Conservation (phyloP, 2,329 filamentous ascomycete genomes). For the Aspergillus phoenicis region DNA sequence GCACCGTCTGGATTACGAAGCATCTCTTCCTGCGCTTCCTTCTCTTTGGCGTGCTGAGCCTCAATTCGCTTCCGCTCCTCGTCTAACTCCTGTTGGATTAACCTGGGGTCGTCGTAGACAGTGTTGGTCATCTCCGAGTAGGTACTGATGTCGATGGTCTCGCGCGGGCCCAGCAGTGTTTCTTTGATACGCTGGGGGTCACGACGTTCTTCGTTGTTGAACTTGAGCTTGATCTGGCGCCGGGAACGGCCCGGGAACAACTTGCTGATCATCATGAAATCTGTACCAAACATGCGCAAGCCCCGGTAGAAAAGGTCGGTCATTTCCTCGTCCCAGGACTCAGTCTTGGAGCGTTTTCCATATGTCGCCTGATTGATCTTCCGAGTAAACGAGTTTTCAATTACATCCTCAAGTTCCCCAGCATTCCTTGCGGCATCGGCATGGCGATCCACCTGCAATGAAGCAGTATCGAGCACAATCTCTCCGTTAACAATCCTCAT, state of each 20-base stretch:
- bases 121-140: constrained; percentile 52
- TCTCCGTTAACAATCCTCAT: constrained; percentile 61
- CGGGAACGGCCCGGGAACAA: constrained; percentile 62
- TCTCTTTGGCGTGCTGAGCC: constrained; percentile 50
- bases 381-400: constrained; percentile 50
- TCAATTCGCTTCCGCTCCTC: constrained; percentile 51
- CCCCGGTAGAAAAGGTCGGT: constrained; percentile 66
- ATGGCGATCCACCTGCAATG: constrained; percentile 58
- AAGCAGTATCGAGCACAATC: constrained; percentile 57
- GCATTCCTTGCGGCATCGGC: constrained; percentile 53
- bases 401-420: constrained; percentile 49
- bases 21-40: constrained; percentile 46
- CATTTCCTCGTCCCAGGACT: constrained; percentile 59
- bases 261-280: constrained; percentile 66
- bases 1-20: constrained; percentile 45
- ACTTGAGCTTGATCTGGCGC: constrained; percentile 67
- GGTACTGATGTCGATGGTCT: constrained; percentile 47
- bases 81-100: constrained; percentile 46
- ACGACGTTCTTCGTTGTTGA: constrained; percentile 61
- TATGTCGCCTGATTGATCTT: constrained; percentile 51
- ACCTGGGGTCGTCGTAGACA: constrained; percentile 44
- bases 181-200: constrained; percentile 57
- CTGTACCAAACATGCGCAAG: constrained; percentile 64
- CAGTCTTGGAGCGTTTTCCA: constrained; percentile 54
- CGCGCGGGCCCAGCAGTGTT: constrained; percentile 51